phyloP scores from a whole-genome alignment of 768 basidiomycete genomes.

The Flagelloscypha sp. region DNA sequence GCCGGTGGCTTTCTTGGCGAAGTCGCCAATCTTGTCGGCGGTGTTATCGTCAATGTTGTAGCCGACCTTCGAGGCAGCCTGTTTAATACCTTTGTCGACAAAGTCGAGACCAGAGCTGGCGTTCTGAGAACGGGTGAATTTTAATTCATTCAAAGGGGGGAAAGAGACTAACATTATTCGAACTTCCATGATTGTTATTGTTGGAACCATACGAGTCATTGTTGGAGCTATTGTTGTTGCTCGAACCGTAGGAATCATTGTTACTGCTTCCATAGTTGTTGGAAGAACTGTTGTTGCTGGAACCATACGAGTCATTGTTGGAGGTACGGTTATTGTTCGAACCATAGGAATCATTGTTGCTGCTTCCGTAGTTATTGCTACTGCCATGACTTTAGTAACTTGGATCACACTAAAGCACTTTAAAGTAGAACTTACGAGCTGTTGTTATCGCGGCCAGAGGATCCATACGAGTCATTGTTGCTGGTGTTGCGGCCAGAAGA shows the following conservation, averaged over 20 bases:
- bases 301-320: slow-evolving; percentile 3
- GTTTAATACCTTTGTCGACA: slow-evolving; percentile 31
- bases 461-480: slow-evolving; percentile 7
- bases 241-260: slow-evolving; percentile 6
- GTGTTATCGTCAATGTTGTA: slow-evolving; percentile 33
- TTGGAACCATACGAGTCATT: slow-evolving; percentile 12
- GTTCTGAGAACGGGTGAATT: not conserved
- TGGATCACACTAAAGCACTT: slow-evolving; percentile 2
- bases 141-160: not conserved
- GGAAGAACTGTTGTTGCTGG: not conserved
- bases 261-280: slow-evolving; percentile 4
- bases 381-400: slow-evolving; percentile 5
- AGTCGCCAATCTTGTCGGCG: slow-evolving; percentile 28
- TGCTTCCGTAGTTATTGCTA: slow-evolving; percentile 5
- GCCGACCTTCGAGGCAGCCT: slow-evolving; percentile 32
- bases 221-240: slow-evolving; percentile 12
- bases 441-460: not conserved
- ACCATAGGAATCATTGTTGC: slow-evolving; percentile 1
- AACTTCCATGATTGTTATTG: slow-evolving; percentile 1
- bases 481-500: not conserved
- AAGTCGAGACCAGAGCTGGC: slow-evolving; percentile 17
- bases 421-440: too few relatives aligned
- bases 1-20: slow-evolving; percentile 20
- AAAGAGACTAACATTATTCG: not conserved
- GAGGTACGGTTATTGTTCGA: not conserved